Evolutionary conservation across 768 basidiomycete species (phyloP).

Genomic region (Termitomyces sp.): DNA sequence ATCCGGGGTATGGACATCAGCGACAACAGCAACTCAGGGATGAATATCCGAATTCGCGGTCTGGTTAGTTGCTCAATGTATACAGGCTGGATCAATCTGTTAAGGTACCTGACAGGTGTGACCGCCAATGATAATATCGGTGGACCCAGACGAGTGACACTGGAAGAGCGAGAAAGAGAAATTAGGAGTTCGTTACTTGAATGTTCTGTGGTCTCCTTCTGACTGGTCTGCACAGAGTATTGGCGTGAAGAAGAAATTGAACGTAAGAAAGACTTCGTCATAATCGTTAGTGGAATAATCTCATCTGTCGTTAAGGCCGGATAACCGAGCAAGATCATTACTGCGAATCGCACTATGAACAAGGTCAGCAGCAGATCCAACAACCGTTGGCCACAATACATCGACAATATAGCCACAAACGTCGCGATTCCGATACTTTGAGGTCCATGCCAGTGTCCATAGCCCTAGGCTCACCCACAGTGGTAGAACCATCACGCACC

Average conservation of each 20-base stretch:
- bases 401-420: constrained; percentile 43
- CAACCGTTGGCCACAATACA: constrained; percentile 37
- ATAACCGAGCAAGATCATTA: constrained; percentile 15
- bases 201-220: background rate
- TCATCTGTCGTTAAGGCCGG: constrained; percentile 5
- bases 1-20: constrained; percentile 19
- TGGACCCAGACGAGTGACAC: constrained; percentile 30
- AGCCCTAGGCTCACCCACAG: constrained; percentile 48
- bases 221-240: constrained; percentile 24
- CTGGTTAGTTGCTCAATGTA: constrained; percentile 22
- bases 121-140: constrained; percentile 22
- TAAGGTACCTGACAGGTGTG: constrained; percentile 1
- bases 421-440: constrained; percentile 74
- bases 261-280: constrained; percentile 26
- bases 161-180: constrained; percentile 33
- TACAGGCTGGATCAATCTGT: background rate
- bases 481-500: constrained; percentile 30
- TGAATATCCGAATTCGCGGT: constrained; percentile 27
- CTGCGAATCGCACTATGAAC: constrained; percentile 8
- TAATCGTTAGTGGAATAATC: background rate
- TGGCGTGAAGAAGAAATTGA: constrained; percentile 35
- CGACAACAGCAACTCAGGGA: constrained; percentile 28
- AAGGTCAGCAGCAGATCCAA: constrained; percentile 14
- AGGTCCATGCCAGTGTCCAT: constrained; percentile 39
- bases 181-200: constrained; percentile 5